phyloP scores from a whole-genome alignment of 108 stramenopile species.

The Schizochytrium sp. region DNA sequence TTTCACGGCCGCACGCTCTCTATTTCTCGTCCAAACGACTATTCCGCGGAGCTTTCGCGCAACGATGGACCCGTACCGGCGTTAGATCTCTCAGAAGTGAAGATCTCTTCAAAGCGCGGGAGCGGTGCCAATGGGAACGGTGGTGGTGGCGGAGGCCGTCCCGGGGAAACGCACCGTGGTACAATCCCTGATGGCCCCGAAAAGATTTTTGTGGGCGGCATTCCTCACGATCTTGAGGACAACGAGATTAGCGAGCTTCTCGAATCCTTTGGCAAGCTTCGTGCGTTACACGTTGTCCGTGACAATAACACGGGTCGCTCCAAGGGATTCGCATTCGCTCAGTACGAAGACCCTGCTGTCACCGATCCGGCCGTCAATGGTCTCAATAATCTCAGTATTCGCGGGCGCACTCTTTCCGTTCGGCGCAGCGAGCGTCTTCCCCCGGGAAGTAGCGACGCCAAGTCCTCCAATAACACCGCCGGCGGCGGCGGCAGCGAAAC shows the following conservation, averaged over 20 bases:
- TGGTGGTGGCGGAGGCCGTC: not conserved
- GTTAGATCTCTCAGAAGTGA: conserved; percentile 49
- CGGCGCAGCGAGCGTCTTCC: not conserved
- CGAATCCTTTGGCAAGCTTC: conserved; percentile 71
- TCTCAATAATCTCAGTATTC: conserved; percentile 88
- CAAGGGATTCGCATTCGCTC: conserved; percentile 95
- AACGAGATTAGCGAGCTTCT: conserved; percentile 84
- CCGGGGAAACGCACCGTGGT: not conserved
- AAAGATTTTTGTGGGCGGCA: conserved; percentile 96
- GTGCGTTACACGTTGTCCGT: conserved; percentile 88
- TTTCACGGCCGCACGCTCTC: conserved; percentile 70
- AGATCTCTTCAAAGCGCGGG: conserved; percentile 41
- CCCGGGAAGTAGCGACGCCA: not conserved
- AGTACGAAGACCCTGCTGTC: conserved; percentile 69
- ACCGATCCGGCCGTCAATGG: conserved; percentile 78
- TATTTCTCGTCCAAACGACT: conserved; percentile 92
- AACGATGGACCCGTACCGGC: not conserved
- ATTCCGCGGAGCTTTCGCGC: conserved; percentile 68
- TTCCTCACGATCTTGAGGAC: conserved; percentile 86
- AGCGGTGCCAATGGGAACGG: not conserved
- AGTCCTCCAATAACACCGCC: not conserved
- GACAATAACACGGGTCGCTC: conserved; percentile 55
- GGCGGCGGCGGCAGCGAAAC: not conserved
- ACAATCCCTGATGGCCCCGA: conserved; percentile 90
- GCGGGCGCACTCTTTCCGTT: conserved; percentile 81